Conservation (phyloP, 2,329 filamentous ascomycete genomes). For the Cercospora janseana region DNA sequence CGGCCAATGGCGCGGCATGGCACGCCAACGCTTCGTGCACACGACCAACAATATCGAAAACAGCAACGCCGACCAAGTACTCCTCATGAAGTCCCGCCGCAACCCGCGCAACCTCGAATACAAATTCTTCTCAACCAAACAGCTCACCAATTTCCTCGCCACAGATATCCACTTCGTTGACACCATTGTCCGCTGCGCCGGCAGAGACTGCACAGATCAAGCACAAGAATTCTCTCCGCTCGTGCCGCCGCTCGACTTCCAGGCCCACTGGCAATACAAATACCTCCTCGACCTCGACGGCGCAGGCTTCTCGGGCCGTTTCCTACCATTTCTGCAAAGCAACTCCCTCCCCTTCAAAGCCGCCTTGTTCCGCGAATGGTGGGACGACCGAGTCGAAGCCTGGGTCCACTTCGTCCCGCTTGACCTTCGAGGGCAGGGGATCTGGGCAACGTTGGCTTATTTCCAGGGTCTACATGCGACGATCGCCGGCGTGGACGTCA, state of each 20-base stretch:
- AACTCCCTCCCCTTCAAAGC: conserved; percentile 67
- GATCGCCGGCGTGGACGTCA: conserved; percentile 46
- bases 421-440: conserved; percentile 68
- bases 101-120: conserved; percentile 52
- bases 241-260: conserved; percentile 50
- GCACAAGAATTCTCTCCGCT: conserved; percentile 52
- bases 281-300: conserved; percentile 73
- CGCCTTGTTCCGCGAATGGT: conserved; percentile 76
- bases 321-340: conserved; percentile 65
- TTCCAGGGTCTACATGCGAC: conserved; percentile 57
- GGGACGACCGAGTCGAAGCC: conserved; percentile 67
- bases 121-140: conserved; percentile 52
- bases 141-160: conserved; percentile 55
- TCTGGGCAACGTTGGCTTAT: conserved; percentile 73
- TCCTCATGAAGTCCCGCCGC: conserved; percentile 53
- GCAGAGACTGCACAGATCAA: conserved; percentile 55
- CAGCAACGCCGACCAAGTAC: conserved; percentile 47
- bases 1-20: conserved; percentile 65
- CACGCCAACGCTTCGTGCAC: conserved; percentile 69
- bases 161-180: conserved; percentile 61
- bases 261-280: conserved; percentile 61
- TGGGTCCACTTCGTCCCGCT: conserved; percentile 82
- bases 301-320: conserved; percentile 62
- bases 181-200: conserved; percentile 56
- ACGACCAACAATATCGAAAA: conserved; percentile 61